Base-by-base conservation (phyloP, 2,329 filamentous ascomycete genomes). In the Epichloe scottii region DNA sequence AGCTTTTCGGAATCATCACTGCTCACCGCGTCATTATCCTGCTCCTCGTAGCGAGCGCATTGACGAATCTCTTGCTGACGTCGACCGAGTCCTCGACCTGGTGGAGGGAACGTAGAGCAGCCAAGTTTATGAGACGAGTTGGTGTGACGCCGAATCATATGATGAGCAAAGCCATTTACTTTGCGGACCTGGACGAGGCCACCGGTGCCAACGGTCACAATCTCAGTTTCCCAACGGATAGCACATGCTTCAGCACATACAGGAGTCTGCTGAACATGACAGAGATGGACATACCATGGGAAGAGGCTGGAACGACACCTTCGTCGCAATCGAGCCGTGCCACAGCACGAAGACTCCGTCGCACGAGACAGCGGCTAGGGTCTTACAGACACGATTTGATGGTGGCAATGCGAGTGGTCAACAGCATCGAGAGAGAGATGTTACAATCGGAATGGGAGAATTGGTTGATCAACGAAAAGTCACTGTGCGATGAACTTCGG, bases 401-500 rank as follows among this genome's bases (percentile, higher is more conserved):
- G 2, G 90, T 98, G 5, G 89, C 90, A 5, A 82, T 97, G 72
- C 82, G 90, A 4, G 80, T 96, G 2, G 84, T 97, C 54, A 96
- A 97, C 67, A 84, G 78, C 52, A 82, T 97, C 30, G 93, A 97
- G 72, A 77, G 79, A 53, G 89, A 96, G 66, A 84, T 95, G 65
- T 68, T 97, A 50, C 79, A 82, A 60, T 85, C 85, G 0, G 91
- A 96, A 66, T 98, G 89, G 84, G 90, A 95, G 70, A 87, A 87
- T 56, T 98, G 91, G 90, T 76, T 97, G 33, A 68, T 78, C 3
- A 84, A 87, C 57, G 93, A 98, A 69, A 84, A 82, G 56, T 68
- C 74, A 35, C 79, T 87, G 46, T 98, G 93, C 65, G 79, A 80
- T 51, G 78, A 85, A 61, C 71, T 79, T 5, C 69, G 72, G 26